phyloP scores from a whole-genome alignment of 1,284 basidiomycete species.

The Malassezia sp. region DNA sequence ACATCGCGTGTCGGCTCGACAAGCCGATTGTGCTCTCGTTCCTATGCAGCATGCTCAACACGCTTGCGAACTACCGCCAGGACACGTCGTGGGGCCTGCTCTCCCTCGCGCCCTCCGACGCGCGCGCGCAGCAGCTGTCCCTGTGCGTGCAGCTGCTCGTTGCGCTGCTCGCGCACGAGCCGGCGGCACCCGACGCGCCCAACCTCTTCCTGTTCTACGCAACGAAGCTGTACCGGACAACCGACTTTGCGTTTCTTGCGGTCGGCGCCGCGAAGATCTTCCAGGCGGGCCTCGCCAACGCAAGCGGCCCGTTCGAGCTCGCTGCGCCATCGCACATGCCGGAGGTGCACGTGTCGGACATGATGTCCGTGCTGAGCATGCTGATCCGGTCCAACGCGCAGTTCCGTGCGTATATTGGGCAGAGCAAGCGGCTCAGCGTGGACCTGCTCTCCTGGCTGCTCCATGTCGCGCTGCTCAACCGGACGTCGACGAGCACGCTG shows the following conservation, averaged over 20 bases:
- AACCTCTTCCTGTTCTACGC: conserved; percentile 39
- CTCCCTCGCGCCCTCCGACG: conserved; percentile 16
- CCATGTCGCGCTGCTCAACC: conserved; percentile 26
- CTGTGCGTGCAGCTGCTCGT: conserved; percentile 33
- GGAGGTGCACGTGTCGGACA: conserved; percentile 29
- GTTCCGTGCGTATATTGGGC: conserved; percentile 29
- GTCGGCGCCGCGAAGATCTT: conserved; percentile 20
- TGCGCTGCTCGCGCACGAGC: conserved; percentile 30
- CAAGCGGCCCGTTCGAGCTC: conserved; percentile 9
- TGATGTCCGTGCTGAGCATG: conserved; percentile 31
- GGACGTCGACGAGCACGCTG: conserved; percentile 59
- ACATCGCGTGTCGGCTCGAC: conserved; percentile 25
- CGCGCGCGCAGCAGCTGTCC: conserved; percentile 19
- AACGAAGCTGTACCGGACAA: conserved; percentile 35
- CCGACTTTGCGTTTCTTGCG: conserved; percentile 35
- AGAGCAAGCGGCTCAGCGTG: conserved; percentile 21
- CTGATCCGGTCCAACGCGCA: conserved; percentile 29
- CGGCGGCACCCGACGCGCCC: neutral
- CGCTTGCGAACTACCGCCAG: conserved; percentile 23
- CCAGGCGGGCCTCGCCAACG: conserved; percentile 14
- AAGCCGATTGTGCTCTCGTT: conserved; percentile 29
- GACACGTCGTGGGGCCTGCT: conserved; percentile 12
- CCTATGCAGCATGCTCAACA: conserved; percentile 41
- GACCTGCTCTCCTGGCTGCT: conserved; percentile 21
- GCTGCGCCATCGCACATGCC: neutral